A percentile compares a stretch with the other conserved stretches of the same genome.
These are phyloP conservation scores for Chondrus crispus DNA, from an alignment of 23 red algal genomes.

Conservation along the genomic window DNA sequence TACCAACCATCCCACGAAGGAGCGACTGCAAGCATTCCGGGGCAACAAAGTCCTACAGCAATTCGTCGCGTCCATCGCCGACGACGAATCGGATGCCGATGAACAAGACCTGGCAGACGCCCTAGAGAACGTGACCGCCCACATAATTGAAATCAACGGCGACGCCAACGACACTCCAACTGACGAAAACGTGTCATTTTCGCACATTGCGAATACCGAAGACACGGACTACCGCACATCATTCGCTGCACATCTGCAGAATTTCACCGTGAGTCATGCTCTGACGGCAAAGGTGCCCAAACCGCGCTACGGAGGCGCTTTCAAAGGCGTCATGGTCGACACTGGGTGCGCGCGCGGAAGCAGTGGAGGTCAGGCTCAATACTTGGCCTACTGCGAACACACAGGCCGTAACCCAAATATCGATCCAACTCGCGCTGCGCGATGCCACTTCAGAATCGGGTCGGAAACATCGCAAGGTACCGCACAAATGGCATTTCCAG, in stretches of 20 bases:
- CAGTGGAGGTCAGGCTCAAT: background rate
- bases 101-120: background rate
- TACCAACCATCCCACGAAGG: background rate
- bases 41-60: background rate
- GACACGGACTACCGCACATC: background rate
- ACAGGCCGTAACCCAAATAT: background rate
- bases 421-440: background rate
- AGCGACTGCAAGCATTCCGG: background rate
- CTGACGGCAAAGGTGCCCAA: background rate
- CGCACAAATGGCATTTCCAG: background rate
- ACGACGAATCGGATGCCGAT: background rate
- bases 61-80: background rate
- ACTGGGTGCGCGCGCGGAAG: background rate
- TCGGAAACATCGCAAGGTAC: background rate
- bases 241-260: background rate
- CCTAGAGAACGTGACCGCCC: background rate
- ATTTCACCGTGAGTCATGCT: background rate
- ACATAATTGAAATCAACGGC: background rate
- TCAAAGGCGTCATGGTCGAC: conserved; percentile 19
- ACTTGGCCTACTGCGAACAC: background rate
- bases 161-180: too few species aligned
- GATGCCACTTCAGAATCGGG: background rate
- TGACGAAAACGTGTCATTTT: too few species aligned
- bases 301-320: background rate
- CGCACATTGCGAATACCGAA: background rate